These are phyloP conservation scores for Thuja plicata DNA, from an alignment of 83 land plant species.

Conservation along the genomic window DNA sequence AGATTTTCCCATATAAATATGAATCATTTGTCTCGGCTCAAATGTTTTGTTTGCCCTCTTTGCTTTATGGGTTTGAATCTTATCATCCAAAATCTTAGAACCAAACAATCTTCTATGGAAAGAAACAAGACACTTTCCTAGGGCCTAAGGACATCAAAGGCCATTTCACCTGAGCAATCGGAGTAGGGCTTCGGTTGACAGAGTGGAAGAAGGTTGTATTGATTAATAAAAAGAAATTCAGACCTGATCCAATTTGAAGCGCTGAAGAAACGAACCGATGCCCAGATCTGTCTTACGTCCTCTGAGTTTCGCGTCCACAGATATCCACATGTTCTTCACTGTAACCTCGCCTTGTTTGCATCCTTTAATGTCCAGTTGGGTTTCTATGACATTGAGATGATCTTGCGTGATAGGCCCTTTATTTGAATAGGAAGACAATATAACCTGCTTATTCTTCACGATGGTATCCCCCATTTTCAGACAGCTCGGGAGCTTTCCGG, in stretches of 20 bases:
- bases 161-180: background rate
- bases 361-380: background rate
- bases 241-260: slow-evolving; percentile 26
- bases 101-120: too few relatives aligned
- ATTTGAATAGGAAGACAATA: slow-evolving; percentile 10
- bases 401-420: slow-evolving; percentile 18
- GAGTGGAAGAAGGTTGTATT: background rate
- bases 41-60: background rate
- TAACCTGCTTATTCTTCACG: slow-evolving; percentile 6
- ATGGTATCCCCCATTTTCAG: background rate
- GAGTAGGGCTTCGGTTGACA: background rate
- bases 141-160: background rate
- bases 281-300: slow-evolving; percentile 12
- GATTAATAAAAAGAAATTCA: background rate
- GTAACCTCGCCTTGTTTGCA: slow-evolving; percentile 18
- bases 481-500: background rate
- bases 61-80: background rate
- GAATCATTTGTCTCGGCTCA: background rate
- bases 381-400: slow-evolving; percentile 25
- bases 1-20: background rate
- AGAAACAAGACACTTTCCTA: too few relatives aligned
- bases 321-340: slow-evolving; percentile 21
- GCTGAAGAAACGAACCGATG: slow-evolving; percentile 12
- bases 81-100: background rate
- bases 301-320: slow-evolving; percentile 39